Evolutionary conservation across 805 yeast genomes (phyloP).

Genomic region (Osmozyma mogii): DNA sequence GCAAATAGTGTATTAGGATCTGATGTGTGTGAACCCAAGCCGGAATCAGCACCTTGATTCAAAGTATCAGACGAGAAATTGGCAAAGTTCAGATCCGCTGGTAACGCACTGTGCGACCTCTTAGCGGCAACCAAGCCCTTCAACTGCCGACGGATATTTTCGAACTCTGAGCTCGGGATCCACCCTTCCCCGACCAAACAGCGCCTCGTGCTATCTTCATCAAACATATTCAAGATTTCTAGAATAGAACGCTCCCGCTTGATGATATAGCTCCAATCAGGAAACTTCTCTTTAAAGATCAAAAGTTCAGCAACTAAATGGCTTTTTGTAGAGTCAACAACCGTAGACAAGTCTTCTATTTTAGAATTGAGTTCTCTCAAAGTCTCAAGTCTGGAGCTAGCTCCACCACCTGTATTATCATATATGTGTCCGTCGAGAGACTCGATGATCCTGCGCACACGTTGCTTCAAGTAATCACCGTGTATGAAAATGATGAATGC

Average conservation of each 20-base stretch:
- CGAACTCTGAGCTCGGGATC: conserved; percentile 54
- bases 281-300: conserved; percentile 26
- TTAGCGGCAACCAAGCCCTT: conserved; percentile 39
- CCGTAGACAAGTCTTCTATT: conserved; percentile 24
- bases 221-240: conserved; percentile 54
- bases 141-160: conserved; percentile 26
- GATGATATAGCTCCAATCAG: conserved; percentile 26
- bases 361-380: conserved; percentile 24
- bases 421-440: conserved; percentile 32
- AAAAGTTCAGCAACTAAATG: conserved; percentile 32
- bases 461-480: conserved; percentile 28
- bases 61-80: too few species aligned
- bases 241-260: conserved; percentile 52
- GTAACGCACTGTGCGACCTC: too few species aligned
- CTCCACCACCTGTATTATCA: conserved; percentile 29
- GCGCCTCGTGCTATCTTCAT: conserved; percentile 58
- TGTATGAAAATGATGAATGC: conserved; percentile 34
- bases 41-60: too few species aligned
- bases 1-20: too few species aligned
- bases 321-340: conserved; percentile 25
- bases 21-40: too few species aligned
- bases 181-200: conserved; percentile 69
- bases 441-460: conserved; percentile 28
- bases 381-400: conserved; percentile 17
- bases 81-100: too few species aligned